These are phyloP conservation scores for Monosporascus cannonballus DNA, from an alignment of 2,329 filamentous ascomycete genomes.

Conservation along the genomic window DNA sequence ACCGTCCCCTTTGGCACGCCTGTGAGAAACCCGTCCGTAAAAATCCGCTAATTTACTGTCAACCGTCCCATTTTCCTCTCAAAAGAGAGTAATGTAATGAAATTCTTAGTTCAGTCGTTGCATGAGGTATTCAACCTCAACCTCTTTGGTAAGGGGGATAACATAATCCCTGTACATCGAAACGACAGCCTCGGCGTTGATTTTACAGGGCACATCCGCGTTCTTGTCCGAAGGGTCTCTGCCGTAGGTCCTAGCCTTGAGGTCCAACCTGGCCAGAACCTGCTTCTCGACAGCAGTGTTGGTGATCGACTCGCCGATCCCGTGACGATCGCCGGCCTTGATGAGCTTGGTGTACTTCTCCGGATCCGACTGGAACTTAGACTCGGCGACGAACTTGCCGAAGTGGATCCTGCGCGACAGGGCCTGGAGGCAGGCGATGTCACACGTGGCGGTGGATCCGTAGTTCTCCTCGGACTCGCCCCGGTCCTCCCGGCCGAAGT, in stretches of 20 bases:
- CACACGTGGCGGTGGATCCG: conserved; percentile 83
- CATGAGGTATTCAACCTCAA: conserved; percentile 98
- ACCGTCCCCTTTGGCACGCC: background rate
- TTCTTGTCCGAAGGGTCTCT: conserved; percentile 69
- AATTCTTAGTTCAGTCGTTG: conserved; percentile 60
- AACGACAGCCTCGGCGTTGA: conserved; percentile 87
- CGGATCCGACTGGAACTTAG: conserved; percentile 81
- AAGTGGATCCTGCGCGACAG: conserved; percentile 90
- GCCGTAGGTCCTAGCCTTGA: conserved; percentile 92
- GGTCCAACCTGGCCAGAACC: conserved; percentile 75
- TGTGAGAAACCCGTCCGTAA: background rate
- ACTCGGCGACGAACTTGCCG: conserved; percentile 96
- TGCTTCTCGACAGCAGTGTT: conserved; percentile 84
- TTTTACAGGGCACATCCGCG: conserved; percentile 62
- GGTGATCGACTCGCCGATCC: conserved; percentile 86
- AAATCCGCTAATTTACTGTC: background rate
- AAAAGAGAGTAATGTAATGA: background rate
- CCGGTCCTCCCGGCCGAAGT: conserved; percentile 70
- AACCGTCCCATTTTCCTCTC: background rate
- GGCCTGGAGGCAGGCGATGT: conserved; percentile 85
- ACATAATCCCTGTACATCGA: conserved; percentile 88
- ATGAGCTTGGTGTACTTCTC: conserved; percentile 80
- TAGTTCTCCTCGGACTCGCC: conserved; percentile 92
- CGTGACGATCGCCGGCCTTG: conserved; percentile 68
- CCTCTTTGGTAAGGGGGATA: conserved; percentile 95